A percentile compares a stretch with the other conserved stretches of the same genome.
These are phyloP conservation scores for Orychophragmus violaceus DNA, from an alignment of 345 rosid genomes.

Conservation along the genomic window DNA sequence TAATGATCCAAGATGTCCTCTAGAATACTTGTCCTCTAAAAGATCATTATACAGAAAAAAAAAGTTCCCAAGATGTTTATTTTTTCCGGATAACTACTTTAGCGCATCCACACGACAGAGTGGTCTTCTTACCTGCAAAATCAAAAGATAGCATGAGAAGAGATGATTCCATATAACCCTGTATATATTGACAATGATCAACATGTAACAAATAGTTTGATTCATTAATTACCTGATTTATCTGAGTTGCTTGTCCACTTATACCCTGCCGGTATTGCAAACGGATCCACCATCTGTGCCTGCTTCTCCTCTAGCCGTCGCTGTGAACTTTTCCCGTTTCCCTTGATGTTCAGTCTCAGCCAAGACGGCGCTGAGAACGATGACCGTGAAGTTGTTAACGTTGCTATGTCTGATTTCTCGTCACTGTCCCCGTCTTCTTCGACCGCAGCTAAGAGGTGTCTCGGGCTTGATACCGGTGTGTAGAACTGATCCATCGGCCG, in stretches of 20 bases:
- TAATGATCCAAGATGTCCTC: too few relatives aligned
- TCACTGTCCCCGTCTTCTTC: constrained; percentile 31
- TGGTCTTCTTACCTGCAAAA: background rate
- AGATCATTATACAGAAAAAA: too few relatives aligned
- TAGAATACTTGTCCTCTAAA: too few relatives aligned
- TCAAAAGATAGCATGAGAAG: background rate
- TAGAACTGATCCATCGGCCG: constrained; percentile 64
- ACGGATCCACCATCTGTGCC: constrained; percentile 47
- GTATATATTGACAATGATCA: background rate
- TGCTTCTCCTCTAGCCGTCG: constrained; percentile 22
- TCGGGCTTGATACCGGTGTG: constrained; percentile 88
- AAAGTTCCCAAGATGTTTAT: background rate
- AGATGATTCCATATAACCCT: background rate
- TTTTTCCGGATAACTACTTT: background rate
- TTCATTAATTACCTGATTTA: constrained; percentile 27
- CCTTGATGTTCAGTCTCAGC: constrained; percentile 42
- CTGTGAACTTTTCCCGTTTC: constrained; percentile 34
- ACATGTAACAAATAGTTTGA: background rate
- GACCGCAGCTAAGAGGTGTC: constrained; percentile 26
- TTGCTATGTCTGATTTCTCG: constrained; percentile 40
- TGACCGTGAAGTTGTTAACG: constrained; percentile 19
- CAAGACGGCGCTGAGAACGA: constrained; percentile 40
- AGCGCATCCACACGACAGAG: background rate
- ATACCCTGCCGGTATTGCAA: constrained; percentile 73
- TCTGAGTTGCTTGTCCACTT: constrained; percentile 47